Evolutionary conservation across 1,139 yeast species (phyloP).

Genomic region (Lodderomyces oxycetoniae): DNA sequence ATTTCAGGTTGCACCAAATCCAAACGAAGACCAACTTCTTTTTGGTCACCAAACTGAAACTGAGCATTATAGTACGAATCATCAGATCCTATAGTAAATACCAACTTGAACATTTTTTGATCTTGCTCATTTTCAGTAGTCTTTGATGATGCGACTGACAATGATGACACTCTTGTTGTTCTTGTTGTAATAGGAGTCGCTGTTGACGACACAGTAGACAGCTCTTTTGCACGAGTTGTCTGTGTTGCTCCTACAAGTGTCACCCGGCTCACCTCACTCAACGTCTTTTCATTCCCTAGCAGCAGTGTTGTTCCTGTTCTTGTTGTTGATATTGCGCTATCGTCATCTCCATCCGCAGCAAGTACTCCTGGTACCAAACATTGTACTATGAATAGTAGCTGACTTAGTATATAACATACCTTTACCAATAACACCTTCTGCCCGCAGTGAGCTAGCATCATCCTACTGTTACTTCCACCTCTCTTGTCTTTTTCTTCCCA

Average conservation of each 20-base stretch:
- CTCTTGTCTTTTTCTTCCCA: not conserved
- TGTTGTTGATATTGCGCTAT: constrained; percentile 1
- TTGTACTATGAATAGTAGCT: not conserved
- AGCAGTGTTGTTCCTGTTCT: too few relatives aligned
- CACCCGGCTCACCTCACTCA: too few relatives aligned
- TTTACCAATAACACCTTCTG: too few relatives aligned
- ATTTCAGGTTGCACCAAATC: constrained; percentile 35
- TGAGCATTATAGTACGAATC: constrained; percentile 17
- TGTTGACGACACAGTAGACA: not conserved
- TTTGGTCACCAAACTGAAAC: constrained; percentile 11
- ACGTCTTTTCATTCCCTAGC: too few relatives aligned
- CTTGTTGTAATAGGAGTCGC: not conserved
- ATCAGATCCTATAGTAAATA: constrained; percentile 17
- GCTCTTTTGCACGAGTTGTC: constrained; percentile 7
- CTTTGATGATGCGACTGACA: constrained; percentile 6
- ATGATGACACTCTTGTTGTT: not conserved
- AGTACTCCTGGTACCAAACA: not conserved
- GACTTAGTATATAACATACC: not conserved
- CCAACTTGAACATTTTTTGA: constrained; percentile 16
- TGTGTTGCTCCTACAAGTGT: constrained; percentile 5
- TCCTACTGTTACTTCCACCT: not conserved
- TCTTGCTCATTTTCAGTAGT: constrained; percentile 19
- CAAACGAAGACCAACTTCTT: constrained; percentile 21
- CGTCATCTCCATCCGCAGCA: not conserved
- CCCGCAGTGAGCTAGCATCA: not conserved